Evolutionary conservation across 208 protist genomes (phyloP), one percentile per base, ranked within the genome.

Genomic region (Acanthamoeba lenticulata): DNA sequence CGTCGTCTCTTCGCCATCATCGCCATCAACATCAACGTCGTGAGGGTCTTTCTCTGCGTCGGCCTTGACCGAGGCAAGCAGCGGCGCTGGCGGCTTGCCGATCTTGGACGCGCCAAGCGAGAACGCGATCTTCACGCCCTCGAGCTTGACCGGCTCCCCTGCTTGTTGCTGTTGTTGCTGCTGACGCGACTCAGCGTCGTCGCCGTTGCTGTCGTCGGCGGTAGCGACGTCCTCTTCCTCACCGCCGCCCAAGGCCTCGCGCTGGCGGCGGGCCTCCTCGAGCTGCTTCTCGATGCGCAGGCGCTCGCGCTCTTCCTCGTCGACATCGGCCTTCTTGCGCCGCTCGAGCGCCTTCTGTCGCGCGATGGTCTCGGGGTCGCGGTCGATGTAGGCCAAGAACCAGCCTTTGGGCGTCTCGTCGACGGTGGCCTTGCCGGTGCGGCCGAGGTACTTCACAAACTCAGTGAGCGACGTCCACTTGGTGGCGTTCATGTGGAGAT

Each of bases 401-500:
- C 97, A 98, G 65, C 88, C 97, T 72, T 98, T 98, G 21, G 94
- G 90, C n/a, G 97, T 98, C 62, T 98, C 96, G 55, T 98, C 97
- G 11, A 98, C 97, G 27, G 94, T 55, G 94, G 96, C 97, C 92
- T 97, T 95, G 27, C 97, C 97, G 27, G 49, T 94, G 44, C 93
- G 86, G 19, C 97, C 98, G 1, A 99, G 95, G 81, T 98, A 97
- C 69, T 96, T 96, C 6, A 98, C 95, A 95, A 98, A 99, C 27
- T 96, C 96, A 27, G 97, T 97, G 19, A 99, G 93, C 15, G 95
- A 97, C 47, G 95, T 77, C 97, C 97, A 98, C 24, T 95, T 92
- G 15, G 97, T 97, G 36, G 96, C 36, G 52, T 98, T 98, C 97
- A 98, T 98, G 93, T 98, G 98, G 57, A 98, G 47, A 93, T 98